phyloP scores from a whole-genome alignment of 306 rosid species.

The Dalbergia oliveri region DNA sequence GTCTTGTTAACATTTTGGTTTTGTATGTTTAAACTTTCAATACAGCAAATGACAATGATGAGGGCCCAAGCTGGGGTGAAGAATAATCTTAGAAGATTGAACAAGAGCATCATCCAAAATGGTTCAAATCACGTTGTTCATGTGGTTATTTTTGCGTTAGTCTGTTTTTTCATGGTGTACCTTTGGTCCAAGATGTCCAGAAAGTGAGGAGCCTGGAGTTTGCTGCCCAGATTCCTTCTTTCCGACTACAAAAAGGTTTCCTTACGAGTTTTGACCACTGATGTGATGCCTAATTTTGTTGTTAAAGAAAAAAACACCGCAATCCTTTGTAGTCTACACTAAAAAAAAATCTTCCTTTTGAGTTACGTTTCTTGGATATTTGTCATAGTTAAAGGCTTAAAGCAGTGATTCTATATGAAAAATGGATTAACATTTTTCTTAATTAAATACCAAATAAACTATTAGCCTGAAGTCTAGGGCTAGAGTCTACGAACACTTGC shows the following conservation, averaged over 20 bases:
- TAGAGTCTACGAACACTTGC: too few relatives aligned
- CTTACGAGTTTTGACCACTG: neutral
- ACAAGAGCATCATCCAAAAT: constrained; percentile 77
- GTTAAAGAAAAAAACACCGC: constrained; percentile 40
- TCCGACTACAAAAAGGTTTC: constrained; percentile 14
- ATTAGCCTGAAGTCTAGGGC: too few relatives aligned
- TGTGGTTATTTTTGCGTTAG: constrained; percentile 71
- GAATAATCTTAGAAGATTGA: constrained; percentile 89
- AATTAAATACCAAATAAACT: too few relatives aligned
- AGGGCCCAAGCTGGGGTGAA: constrained; percentile 95
- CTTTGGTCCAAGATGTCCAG: constrained; percentile 80
- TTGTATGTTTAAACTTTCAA: constrained; percentile 37
- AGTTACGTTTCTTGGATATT: too few relatives aligned
- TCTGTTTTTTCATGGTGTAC: constrained; percentile 74
- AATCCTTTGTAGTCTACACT: constrained; percentile 8
- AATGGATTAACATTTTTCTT: too few relatives aligned
- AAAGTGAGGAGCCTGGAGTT: constrained; percentile 51
- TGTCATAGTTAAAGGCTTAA: too few relatives aligned
- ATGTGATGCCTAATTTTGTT: constrained; percentile 36
- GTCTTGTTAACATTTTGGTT: constrained; percentile 39
- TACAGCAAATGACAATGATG: constrained; percentile 80
- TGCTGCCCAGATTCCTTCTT: constrained; percentile 21
- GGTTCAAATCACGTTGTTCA: constrained; percentile 86
- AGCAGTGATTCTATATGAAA: too few relatives aligned
- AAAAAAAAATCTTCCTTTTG: too few relatives aligned